Base-by-base conservation (phyloP, 441 rosid species). In the Geranium incanum region DNA sequence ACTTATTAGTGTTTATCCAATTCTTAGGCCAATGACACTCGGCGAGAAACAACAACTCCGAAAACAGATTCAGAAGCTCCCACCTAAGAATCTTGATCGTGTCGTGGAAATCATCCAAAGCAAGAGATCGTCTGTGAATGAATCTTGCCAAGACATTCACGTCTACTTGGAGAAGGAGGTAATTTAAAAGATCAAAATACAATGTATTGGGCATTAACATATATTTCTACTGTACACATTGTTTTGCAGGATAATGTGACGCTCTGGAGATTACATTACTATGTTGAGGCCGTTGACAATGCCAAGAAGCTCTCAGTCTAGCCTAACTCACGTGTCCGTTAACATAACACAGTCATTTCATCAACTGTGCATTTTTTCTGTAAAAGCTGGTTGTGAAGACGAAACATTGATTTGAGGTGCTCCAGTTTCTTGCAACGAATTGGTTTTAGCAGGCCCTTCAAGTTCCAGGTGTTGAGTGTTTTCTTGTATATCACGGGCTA, bases 121-220 rank as follows among this genome's bases (percentile, higher is more conserved):
- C 18, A 68, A 69, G 48, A 73, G 74, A 72, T 71, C 70, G 8
- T 66, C 16, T 11, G 72, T 74, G 70, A 36, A 21, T 0, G 68
- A 62, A 18, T 43, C 72, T 36, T 8, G 5, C 41, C 75, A 77
- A 70, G 85, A 78, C 64, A 21, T 84, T 68, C 69, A 78, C 38
- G 78, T 83, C 18, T 78, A 85, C 71, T 75, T 86, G 77, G 88
- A 84, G 50, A 64, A 69, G 72, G 79, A 85, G 89, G 89, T 86
- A 77, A 69, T 64, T 23, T 62, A 7, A 66, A 5, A 16, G 60
- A 15, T 55, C 60, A n/a, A 19, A 55, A 55, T 55, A 55, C n/a
- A 16, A 55, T 55, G 60, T 3, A 55, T 21, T 39, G 59, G 28
- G 3, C 4, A 3, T 55, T 8, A 63, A n/a, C 13, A 57, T 11